These are phyloP conservation scores for Microbotryum lychnidis-dioicae DNA, from an alignment of 1,284 basidiomycete genomes.

Conservation along the genomic window DNA sequence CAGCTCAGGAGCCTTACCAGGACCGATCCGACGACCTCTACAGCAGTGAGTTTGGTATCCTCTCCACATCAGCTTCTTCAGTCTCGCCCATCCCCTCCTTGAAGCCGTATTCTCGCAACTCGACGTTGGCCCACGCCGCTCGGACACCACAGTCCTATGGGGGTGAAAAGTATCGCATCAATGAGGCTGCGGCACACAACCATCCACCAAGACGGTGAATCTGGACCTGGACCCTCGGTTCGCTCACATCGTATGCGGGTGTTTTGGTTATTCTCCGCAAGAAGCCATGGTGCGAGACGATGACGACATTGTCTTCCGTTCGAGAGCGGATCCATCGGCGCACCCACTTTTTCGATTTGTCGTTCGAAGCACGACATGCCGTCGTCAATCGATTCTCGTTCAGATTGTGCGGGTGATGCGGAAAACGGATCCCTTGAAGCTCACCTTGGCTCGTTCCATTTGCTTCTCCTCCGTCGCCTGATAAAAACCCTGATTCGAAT, in stretches of 20 bases:
- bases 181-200: not conserved
- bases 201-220: not conserved
- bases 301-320: conserved; percentile 15
- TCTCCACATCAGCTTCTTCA: conserved; percentile 25
- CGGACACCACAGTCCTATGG: not conserved
- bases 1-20: too few species aligned
- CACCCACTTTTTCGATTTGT: conserved; percentile 12
- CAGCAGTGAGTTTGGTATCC: conserved; percentile 5
- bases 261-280: conserved; percentile 21
- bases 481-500: conserved; percentile 23
- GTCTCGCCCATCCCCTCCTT: conserved; percentile 11
- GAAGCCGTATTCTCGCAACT: conserved; percentile 25
- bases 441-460: conserved; percentile 13
- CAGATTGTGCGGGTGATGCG: too few species aligned
- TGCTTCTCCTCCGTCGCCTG: conserved; percentile 19
- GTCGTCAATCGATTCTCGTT: too few species aligned
- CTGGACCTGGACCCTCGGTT: not conserved
- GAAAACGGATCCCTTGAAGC: too few species aligned
- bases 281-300: conserved; percentile 25
- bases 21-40: not conserved
- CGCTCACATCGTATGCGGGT: conserved; percentile 13
- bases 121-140: conserved; percentile 23
- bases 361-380: too few species aligned
- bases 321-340: conserved; percentile 15
- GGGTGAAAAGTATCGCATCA: too few species aligned